Base-by-base conservation (phyloP, 345 rosid species). In the Gossypium stocksii region DNA sequence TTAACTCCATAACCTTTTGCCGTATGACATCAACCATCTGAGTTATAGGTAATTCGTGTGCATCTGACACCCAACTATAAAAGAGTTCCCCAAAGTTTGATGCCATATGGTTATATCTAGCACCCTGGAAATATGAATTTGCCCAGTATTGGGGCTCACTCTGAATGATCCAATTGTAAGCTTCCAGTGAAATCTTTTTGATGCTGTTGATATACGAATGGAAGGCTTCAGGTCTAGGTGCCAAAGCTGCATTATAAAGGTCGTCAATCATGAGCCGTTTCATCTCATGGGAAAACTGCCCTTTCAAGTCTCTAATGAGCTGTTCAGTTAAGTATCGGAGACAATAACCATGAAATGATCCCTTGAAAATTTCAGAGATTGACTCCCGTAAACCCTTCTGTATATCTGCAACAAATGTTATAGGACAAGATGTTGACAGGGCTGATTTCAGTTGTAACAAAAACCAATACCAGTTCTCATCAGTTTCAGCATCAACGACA, bases 401-500 rank as follows among this genome's bases (percentile, higher is more conserved):
- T 78, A 86, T 79, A 77, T 92, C 98, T 0, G 97, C 97, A 12
- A 94, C 89, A 60, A 94, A 94, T 58, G 97, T 94, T 77, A 92
- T 74, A 4, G 85, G 88, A 61, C 88, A 84, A 62, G 95, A 61
- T 4, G 89, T 73, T 65, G 92, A 75, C 20, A 94, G 75, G 11
- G 89, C 92, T 67, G 89, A 72, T 86, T 87, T 90, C 80, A 92
- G 74, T 77, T 94, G 93, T 63, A 83, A 81, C 81, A 94, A 83
- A 85, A 94, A 94, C 98, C 98, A 94, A 80, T 83, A 87, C 98
- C 98, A 94, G 73, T 94, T 89, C 54, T 88, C 91, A 34, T 85
- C 86, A 0, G 86, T 90, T 80, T 94, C 97, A 6, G 89, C 83
- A 80, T 92, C 98, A 7, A 91, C 92, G 29, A 92, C 92, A 4